phyloP scores from a whole-genome alignment of 495 filamentous ascomycete species.

The Halenospora varia region DNA sequence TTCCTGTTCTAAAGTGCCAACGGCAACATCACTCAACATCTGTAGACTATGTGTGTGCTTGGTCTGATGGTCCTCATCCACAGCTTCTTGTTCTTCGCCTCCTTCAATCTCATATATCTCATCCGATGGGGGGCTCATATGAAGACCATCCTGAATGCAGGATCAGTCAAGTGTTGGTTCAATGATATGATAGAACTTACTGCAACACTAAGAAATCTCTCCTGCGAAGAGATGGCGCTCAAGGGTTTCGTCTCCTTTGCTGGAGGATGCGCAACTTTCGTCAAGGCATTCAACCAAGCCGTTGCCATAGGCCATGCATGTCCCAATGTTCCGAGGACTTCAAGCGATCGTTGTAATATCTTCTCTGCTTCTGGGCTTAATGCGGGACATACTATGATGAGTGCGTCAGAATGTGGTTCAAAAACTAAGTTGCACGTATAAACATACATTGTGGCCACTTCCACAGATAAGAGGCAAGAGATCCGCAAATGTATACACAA shows the following conservation, averaged over 20 bases:
- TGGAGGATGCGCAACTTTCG: background rate
- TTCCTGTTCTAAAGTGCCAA: background rate
- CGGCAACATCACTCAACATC: background rate
- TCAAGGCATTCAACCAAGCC: background rate
- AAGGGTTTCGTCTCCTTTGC: background rate
- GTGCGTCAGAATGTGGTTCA: background rate
- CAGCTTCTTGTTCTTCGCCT: background rate
- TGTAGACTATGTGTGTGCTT: background rate
- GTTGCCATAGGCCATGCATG: background rate
- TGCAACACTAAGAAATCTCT: background rate
- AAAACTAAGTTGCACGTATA: background rate
- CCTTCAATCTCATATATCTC: background rate
- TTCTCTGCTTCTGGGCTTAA: background rate
- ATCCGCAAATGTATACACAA: conserved; percentile 46
- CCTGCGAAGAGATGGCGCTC: background rate
- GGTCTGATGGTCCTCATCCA: background rate
- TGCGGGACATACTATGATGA: background rate
- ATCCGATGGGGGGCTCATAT: background rate
- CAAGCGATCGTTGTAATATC: background rate
- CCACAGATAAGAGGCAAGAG: conserved; percentile 39
- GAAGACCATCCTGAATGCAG: background rate
- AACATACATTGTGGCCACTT: background rate
- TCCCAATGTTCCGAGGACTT: background rate
- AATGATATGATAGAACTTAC: background rate
- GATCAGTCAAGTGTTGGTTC: background rate